These are phyloP conservation scores for Colletotrichum scovillei DNA, from an alignment of 2,329 filamentous ascomycete species.

Conservation along the genomic window DNA sequence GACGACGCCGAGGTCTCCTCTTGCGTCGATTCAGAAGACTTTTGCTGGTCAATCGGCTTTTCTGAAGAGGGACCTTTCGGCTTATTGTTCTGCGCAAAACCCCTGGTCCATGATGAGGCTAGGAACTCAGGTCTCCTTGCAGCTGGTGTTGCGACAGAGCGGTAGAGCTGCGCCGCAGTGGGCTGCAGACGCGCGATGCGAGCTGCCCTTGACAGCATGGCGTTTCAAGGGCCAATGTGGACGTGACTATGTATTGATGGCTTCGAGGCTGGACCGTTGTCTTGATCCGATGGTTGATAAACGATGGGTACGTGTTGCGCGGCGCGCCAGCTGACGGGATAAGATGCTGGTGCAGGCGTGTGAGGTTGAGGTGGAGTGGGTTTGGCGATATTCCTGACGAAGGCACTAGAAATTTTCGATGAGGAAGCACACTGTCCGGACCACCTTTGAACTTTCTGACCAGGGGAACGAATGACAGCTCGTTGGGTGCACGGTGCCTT, in stretches of 20 bases:
- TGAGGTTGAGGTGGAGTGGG: constrained; percentile 21
- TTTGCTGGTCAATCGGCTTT: constrained; percentile 22
- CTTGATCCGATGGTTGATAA: not conserved
- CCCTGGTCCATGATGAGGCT: constrained; percentile 32
- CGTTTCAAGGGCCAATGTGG: constrained; percentile 26
- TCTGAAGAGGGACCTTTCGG: constrained; percentile 10
- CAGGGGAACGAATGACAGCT: not conserved
- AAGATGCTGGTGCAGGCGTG: constrained; percentile 11
- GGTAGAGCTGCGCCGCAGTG: constrained; percentile 34
- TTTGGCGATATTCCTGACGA: constrained; percentile 30
- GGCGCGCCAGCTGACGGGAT: constrained; percentile 2
- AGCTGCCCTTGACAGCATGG: constrained; percentile 40
- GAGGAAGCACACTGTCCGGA: constrained; percentile 7
- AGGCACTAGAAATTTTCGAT: constrained; percentile 34
- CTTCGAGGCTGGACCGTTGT: not conserved
- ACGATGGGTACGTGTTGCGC: not conserved
- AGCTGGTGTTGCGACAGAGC: constrained; percentile 32
- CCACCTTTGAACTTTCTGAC: constrained; percentile 1
- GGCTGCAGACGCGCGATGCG: constrained; percentile 38
- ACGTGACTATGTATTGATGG: not conserved
- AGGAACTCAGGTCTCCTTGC: constrained; percentile 26
- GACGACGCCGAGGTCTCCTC: constrained; percentile 6
- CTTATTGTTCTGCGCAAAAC: constrained; percentile 33
- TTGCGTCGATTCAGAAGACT: constrained; percentile 15
- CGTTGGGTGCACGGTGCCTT: not conserved